A percentile compares a stretch with the other conserved stretches of the same genome.
phyloP scores from a whole-genome alignment of 2,329 filamentous ascomycete species.

The Colletotrichum sp. region DNA sequence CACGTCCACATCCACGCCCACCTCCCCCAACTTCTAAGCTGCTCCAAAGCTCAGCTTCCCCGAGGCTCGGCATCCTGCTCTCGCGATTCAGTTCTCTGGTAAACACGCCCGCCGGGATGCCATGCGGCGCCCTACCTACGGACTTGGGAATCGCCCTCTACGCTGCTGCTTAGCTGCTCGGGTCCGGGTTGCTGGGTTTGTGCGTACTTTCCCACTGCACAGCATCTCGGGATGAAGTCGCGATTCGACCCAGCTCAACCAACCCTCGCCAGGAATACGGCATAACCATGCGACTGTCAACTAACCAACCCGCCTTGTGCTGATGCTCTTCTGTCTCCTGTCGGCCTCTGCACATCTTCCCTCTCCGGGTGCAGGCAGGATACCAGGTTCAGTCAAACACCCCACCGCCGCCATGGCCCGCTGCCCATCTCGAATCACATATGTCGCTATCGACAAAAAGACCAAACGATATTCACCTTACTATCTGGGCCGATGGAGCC shows the following conservation, averaged over 20 bases:
- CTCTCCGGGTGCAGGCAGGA: not conserved
- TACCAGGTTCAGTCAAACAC: not conserved
- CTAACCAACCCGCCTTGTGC: not conserved
- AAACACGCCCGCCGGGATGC: not conserved
- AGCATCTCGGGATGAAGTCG: not conserved
- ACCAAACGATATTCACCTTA: not conserved
- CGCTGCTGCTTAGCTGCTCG: not conserved
- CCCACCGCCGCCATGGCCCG: not conserved
- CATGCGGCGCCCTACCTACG: not conserved
- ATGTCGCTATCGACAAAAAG: not conserved
- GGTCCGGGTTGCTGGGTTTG: not conserved
- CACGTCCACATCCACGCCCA: not conserved
- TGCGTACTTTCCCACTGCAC: not conserved
- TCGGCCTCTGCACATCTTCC: not conserved
- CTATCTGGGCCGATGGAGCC: not conserved
- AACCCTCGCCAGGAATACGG: not conserved
- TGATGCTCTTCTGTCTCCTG: not conserved
- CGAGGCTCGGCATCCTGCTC: not conserved
- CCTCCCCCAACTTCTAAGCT: not conserved
- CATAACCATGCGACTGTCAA: not conserved
- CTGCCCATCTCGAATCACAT: not conserved
- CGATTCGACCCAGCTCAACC: not conserved
- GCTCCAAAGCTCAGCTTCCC: not conserved
- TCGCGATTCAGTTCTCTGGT: not conserved
- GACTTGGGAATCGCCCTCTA: not conserved